Evolutionary conservation across 768 basidiomycete species (phyloP), one percentile per base, ranked within the genome.

Genomic region (Crepidotus variabilis): DNA sequence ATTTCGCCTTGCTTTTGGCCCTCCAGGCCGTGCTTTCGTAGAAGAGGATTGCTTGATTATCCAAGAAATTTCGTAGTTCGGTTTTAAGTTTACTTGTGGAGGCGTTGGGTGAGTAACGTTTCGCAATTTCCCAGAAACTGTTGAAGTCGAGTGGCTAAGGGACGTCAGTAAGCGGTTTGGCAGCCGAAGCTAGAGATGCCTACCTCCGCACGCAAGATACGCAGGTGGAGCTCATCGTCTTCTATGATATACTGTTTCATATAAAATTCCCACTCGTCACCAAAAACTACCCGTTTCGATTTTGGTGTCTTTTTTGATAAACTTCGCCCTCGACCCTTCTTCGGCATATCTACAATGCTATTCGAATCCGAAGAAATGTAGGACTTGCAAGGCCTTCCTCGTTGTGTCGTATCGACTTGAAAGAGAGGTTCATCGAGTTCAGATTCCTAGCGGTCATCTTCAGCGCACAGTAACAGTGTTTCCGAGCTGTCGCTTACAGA

Each of bases 161-260:
- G 20, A 32, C 2, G 24, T 43, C 23, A 33, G 47, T 45, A 50
- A 47, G 6, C 54, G 22, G 45, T 48, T 58, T 51, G 54, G 9
- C 22, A 8, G 21, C 14, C 6, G 24, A 6, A 10, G 34, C 20
- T 22, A 24, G 14, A 21, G 32, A 8, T 18, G 18, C 77, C 22
- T 57, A 85, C 86, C 76, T 90, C 86, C 63, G 84, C 87, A 23
- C 86, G 83, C 60, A 90, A 66, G 57, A 90, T 77, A 36, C 82
- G 79, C 34, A 76, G 65, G 64, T 87, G 71, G 6, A 90, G 71
- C 47, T 70, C 69, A 11, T 63, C 66, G 67, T 88, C 76, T 50
- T 68, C 60, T 2, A 75, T 52, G 53, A 87, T 80, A 45, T 68
- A 69, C 0, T 66, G 66, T 63, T 65, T 77, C 59, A 86, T 66